Conservation (phyloP, 441 rosid genomes). For the Omphalea diandra region DNA sequence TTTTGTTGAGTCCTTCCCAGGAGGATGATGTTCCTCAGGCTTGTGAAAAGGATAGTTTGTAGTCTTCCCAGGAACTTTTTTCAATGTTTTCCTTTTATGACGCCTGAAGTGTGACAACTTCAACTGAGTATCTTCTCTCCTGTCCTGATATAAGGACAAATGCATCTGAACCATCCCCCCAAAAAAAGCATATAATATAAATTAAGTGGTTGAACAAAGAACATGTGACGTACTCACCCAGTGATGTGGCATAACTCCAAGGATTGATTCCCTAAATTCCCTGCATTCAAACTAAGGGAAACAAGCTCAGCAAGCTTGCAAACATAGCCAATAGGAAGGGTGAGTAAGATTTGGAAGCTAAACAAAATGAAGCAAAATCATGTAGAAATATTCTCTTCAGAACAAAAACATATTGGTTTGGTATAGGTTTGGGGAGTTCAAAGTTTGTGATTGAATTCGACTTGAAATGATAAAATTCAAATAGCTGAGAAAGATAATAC, state of each 20-base stretch:
- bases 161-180: constrained; percentile 19
- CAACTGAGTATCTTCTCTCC: too few species aligned
- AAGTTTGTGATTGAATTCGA: background rate
- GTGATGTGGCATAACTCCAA: constrained; percentile 94
- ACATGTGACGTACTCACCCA: constrained; percentile 57
- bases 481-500: background rate
- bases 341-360: background rate
- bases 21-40: too few species aligned
- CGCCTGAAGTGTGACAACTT: too few species aligned
- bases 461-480: constrained; percentile 9
- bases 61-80: too few species aligned
- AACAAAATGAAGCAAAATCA: background rate
- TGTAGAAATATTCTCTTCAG: background rate
- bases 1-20: too few species aligned
- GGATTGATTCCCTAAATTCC: constrained; percentile 95
- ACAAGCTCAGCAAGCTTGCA: constrained; percentile 34
- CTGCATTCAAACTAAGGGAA: constrained; percentile 85
- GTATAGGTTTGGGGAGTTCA: background rate
- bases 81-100: too few species aligned
- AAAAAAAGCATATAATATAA: constrained; percentile 3
- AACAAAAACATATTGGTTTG: background rate
- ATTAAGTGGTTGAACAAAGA: constrained; percentile 5
- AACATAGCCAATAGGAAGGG: constrained; percentile 14
- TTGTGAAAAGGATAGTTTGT: too few species aligned
- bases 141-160: constrained; percentile 59